Evolutionary conservation across 2,329 filamentous ascomycete species (phyloP), one percentile per base, ranked within the genome.

Genomic region (Xylaria sp.): DNA sequence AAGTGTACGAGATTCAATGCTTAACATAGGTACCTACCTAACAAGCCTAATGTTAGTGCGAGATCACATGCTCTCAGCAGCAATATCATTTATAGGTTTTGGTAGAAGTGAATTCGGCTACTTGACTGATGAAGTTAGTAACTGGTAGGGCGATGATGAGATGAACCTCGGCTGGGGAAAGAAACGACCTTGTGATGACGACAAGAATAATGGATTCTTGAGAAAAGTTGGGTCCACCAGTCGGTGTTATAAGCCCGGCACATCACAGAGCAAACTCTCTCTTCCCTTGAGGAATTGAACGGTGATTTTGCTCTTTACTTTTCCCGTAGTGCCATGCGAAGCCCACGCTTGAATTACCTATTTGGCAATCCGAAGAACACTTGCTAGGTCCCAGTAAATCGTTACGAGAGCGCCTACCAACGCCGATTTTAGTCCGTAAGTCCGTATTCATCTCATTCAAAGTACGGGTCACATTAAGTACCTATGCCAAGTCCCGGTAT

Each of bases 1-100:
- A 42, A 58, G 36, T 30, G 12, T 36, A 36, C 11, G 34, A 36
- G 7, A 30, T 59, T 19, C 14, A n/a, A 45, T 51, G 21, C 32
- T 42, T 42, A 14, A 42, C 34, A 36, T 36, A 11, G 34, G n/a
- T n/a, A n/a, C n/a, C n/a, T n/a, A n/a, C n/a, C 34, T 27, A 36
- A 36, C 34, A 7, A 32, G 30, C 48, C 24, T 45, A 42, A 55
- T 17, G 1, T 36, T 3, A 39, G 42, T 47, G 7, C 57, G 21
- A 19, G 30, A 68, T 70, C 68, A 68, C 68, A 70, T 70, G 68
- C 68, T 61, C 54, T 21, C 21, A 34, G 12, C 21, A 5, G 17
- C 32, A 5, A 17, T 21, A 12, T 27, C 9, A 45, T 62, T 24
- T 42, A 57, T 55, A 58, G 30, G 42, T 36, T 14, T 39, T 24